Conservation (phyloP, 2,329 filamentous ascomycete species). For the Trichoderma sp. region DNA sequence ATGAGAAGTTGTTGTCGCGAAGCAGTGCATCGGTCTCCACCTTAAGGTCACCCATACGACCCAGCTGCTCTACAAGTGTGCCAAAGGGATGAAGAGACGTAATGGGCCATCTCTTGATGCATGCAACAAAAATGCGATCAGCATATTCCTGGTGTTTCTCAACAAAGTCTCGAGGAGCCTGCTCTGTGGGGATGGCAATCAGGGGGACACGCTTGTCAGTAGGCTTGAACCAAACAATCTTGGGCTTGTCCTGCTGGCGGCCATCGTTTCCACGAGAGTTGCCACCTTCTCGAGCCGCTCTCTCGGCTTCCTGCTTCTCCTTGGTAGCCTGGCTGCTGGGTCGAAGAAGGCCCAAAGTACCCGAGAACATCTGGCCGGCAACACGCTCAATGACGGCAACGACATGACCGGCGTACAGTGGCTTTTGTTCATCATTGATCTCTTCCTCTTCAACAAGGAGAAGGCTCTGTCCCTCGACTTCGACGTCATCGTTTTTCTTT, state of each 20-base stretch:
- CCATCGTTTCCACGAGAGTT: slow-evolving; percentile 70
- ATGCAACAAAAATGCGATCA: slow-evolving; percentile 96
- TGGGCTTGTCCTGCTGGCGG: slow-evolving; percentile 87
- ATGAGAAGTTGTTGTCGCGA: slow-evolving; percentile 97
- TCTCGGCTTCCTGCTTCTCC: slow-evolving; percentile 98
- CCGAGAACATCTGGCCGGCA: slow-evolving; percentile 98
- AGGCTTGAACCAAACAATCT: slow-evolving; percentile 99
- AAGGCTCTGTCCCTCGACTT: slow-evolving; percentile 95
- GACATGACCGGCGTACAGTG: slow-evolving; percentile 92
- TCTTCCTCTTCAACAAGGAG: slow-evolving; percentile 97
- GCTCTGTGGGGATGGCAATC: slow-evolving; percentile 97
- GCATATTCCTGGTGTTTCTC: slow-evolving; percentile 98
- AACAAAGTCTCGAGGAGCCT: slow-evolving; percentile 95
- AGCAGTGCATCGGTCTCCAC: slow-evolving; percentile 97
- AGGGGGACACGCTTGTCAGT: slow-evolving; percentile 98
- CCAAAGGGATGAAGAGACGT: slow-evolving; percentile 99
- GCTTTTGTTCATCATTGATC: slow-evolving; percentile 97
- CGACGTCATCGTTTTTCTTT: slow-evolving; percentile 99
- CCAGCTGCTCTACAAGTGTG: slow-evolving; percentile 93
- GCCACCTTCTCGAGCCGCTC: slow-evolving; percentile 81
- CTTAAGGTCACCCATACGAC: slow-evolving; percentile 94
- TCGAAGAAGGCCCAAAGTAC: slow-evolving; percentile 86
- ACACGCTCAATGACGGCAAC: slow-evolving; percentile 97
- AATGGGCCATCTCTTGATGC: slow-evolving; percentile 99
- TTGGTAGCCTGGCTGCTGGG: slow-evolving; percentile 98